A percentile compares a stretch with the other conserved stretches of the same genome.
These are phyloP conservation scores for Mytilinidion resinicola DNA, from an alignment of 495 filamentous ascomycete genomes.

Conservation along the genomic window DNA sequence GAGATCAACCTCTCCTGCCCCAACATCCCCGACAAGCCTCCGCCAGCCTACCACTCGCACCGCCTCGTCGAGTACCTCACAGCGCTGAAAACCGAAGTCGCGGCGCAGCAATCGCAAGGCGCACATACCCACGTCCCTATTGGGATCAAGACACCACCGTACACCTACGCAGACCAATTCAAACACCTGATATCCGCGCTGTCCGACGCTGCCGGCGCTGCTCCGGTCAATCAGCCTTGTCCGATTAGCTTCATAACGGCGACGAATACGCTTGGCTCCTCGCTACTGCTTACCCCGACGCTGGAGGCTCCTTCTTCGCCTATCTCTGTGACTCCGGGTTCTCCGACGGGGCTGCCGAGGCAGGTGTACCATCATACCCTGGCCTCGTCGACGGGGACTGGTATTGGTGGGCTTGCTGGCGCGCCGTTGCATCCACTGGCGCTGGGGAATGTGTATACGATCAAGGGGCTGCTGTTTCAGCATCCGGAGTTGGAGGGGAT, in stretches of 20 bases:
- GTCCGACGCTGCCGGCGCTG: conserved; percentile 25
- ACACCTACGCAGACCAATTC: conserved; percentile 59
- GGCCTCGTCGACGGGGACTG: conserved; percentile 41
- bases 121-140: conserved; percentile 36
- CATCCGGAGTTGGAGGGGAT: conserved; percentile 41
- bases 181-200: conserved; percentile 46
- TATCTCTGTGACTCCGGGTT: background rate
- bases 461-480: conserved; percentile 50
- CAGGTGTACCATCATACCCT: conserved; percentile 30
- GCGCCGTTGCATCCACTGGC: conserved; percentile 63
- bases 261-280: conserved; percentile 65
- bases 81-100: conserved; percentile 26
- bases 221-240: conserved; percentile 21
- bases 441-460: conserved; percentile 61
- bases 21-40: conserved; percentile 60
- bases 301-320: conserved; percentile 1
- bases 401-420: conserved; percentile 62
- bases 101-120: background rate
- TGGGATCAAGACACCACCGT: conserved; percentile 66
- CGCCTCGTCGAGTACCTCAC: conserved; percentile 46
- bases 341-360: background rate
- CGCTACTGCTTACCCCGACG: conserved; percentile 44
- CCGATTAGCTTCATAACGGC: conserved; percentile 59
- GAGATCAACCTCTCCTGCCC: conserved; percentile 72
- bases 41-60: conserved; percentile 54